phyloP scores from a whole-genome alignment of 2,329 filamentous ascomycete species.

The Trichophyton verrucosum region DNA sequence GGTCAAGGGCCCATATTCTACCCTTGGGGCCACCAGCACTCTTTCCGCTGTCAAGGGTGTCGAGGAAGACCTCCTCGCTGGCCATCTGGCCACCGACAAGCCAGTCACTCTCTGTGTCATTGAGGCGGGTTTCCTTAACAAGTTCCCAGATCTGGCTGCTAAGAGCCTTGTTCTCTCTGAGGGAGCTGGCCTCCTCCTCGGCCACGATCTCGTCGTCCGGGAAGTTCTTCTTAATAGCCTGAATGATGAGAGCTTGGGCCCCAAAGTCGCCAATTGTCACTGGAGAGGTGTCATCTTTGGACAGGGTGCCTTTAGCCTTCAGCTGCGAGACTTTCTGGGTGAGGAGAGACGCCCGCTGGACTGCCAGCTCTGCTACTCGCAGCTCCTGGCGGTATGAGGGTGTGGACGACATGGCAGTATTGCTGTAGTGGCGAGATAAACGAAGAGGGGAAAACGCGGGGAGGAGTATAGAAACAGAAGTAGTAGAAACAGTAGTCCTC shows the following conservation, averaged over 20 bases:
- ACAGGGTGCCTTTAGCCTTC: conserved; percentile 85
- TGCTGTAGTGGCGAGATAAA: conserved; percentile 14
- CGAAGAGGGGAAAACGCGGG: conserved; percentile 13
- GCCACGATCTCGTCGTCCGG: conserved; percentile 83
- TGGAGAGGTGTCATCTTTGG: conserved; percentile 89
- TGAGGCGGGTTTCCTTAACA: conserved; percentile 59
- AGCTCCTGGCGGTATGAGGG: conserved; percentile 60
- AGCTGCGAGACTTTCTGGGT: conserved; percentile 71
- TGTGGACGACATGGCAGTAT: conserved; percentile 20
- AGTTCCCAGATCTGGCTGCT: conserved; percentile 72
- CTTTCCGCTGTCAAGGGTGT: conserved; percentile 45
- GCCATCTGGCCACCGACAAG: conserved; percentile 57
- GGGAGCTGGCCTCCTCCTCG: conserved; percentile 78
- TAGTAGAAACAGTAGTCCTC: conserved; percentile 25
- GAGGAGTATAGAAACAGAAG: conserved; percentile 21
- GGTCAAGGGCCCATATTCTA: conserved; percentile 89
- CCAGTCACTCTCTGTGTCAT: conserved; percentile 51
- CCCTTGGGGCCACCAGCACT: conserved; percentile 30
- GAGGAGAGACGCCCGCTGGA: conserved; percentile 66
- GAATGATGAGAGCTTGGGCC: conserved; percentile 90
- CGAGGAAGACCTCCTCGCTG: conserved; percentile 49
- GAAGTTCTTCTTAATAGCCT: conserved; percentile 79
- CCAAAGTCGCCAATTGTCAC: conserved; percentile 98
- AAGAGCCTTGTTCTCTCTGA: conserved; percentile 59
- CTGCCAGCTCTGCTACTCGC: conserved; percentile 71